Percentiles rank a stretch among this genome's conserved stretches.
phyloP scores from a whole-genome alignment of 495 filamentous ascomycete genomes.

The Cladorrhinum samala region DNA sequence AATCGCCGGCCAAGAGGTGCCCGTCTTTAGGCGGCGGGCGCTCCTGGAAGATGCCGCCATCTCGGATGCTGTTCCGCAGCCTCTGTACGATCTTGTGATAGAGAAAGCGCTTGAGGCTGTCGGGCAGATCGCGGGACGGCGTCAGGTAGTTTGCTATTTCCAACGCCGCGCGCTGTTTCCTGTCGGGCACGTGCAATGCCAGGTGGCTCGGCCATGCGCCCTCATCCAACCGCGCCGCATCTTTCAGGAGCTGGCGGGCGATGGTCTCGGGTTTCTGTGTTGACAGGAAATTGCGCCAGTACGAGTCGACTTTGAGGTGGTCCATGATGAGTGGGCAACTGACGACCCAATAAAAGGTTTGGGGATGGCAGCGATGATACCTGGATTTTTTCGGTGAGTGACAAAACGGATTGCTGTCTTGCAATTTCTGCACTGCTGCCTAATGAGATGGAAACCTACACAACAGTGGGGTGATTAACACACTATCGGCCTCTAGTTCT shows the following conservation, averaged over 20 bases:
- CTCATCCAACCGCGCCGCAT: conserved; percentile 3
- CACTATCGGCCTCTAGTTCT: too few species aligned
- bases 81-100: conserved; percentile 7
- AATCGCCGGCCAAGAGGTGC: conserved; percentile 3
- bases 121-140: conserved; percentile 1
- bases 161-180: neutral
- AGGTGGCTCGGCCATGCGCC: conserved; percentile 6
- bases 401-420: too few species aligned
- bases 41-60: neutral
- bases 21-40: conserved; percentile 6
- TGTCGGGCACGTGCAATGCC: conserved; percentile 5
- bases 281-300: conserved; percentile 6
- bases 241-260: conserved; percentile 7
- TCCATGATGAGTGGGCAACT: neutral
- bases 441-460: too few species aligned
- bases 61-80: neutral
- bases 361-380: too few species aligned
- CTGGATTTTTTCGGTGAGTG: too few species aligned
- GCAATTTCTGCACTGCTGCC: too few species aligned
- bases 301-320: neutral
- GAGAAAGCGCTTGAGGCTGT: conserved; percentile 3
- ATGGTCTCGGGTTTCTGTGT: conserved; percentile 4
- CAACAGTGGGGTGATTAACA: too few species aligned
- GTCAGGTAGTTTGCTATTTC: conserved; percentile 4
- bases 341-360: too few species aligned